Conservation (phyloP, 345 rosid genomes). For the Clarkia xantiana region DNA sequence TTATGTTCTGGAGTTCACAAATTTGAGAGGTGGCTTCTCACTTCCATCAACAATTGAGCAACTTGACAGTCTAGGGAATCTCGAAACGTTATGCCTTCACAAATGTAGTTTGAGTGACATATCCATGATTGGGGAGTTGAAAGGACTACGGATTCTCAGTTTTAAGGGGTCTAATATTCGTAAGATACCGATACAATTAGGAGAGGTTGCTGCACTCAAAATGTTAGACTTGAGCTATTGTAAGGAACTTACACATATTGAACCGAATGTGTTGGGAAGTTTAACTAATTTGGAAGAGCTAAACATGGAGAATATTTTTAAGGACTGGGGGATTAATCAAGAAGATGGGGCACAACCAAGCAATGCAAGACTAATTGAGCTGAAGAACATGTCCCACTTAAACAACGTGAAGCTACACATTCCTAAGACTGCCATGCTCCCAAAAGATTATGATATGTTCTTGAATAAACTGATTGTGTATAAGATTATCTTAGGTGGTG, state of each 20-base stretch:
- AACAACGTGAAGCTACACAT: not conserved
- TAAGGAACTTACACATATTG: rapidly evolving
- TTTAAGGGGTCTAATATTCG: not conserved
- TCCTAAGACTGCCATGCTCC: not conserved
- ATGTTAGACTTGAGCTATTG: not conserved
- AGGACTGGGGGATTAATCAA: not conserved
- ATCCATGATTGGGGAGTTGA: too few species aligned
- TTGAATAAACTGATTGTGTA: too few species aligned
- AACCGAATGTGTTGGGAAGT: not conserved
- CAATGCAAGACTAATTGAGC: not conserved
- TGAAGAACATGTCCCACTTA: not conserved
- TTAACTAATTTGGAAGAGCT: slow-evolving; percentile 1
- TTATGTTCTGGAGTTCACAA: not conserved
- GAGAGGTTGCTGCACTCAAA: not conserved
- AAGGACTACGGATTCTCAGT: not conserved
- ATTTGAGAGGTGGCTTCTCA: not conserved
- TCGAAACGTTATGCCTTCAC: not conserved
- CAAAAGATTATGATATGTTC: too few species aligned
- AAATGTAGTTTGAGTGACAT: too few species aligned
- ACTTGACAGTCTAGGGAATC: not conserved
- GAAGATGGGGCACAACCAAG: not conserved
- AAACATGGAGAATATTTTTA: not conserved
- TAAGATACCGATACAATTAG: not conserved
- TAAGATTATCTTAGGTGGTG: too few species aligned
- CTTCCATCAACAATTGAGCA: not conserved